A percentile compares a stretch with the other conserved stretches of the same genome.
Conservation (phyloP, 129 eudicot species). For the Tanacetum coccineum region DNA sequence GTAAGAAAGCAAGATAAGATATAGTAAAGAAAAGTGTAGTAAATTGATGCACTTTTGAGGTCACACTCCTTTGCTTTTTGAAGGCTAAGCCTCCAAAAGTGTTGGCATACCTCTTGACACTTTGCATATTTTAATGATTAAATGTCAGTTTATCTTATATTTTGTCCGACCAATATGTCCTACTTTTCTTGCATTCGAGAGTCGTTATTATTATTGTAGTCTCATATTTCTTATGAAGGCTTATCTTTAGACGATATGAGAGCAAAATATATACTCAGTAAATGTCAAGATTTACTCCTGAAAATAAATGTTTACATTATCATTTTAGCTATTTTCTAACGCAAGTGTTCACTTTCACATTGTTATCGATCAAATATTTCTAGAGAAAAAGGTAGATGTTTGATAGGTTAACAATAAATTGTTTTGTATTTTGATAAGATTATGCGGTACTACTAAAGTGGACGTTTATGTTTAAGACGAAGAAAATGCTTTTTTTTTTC, state of each 20-base stretch:
- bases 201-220: neutral
- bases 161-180: slow-evolving; percentile 22
- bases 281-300: neutral
- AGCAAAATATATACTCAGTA: too few species aligned
- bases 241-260: neutral
- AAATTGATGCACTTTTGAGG: slow-evolving; percentile 16
- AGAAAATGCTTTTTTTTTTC: too few species aligned
- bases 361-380: too few species aligned
- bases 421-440: too few species aligned
- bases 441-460: too few species aligned
- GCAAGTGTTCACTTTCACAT: too few species aligned
- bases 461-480: too few species aligned
- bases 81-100: slow-evolving; percentile 14
- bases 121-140: slow-evolving; percentile 16
- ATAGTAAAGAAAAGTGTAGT: neutral
- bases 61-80: slow-evolving; percentile 20
- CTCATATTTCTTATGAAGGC: neutral
- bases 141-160: slow-evolving; percentile 2
- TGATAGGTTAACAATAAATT: too few species aligned
- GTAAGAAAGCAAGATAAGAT: neutral
- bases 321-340: too few species aligned
- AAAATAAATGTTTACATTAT: too few species aligned
- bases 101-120: slow-evolving; percentile 12
- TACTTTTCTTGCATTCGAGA: slow-evolving; percentile 20
- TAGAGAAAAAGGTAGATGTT: too few species aligned